Evolutionary conservation across 352 stramenopile genomes (phyloP).

Genomic region (Globisporangium alternatum): DNA sequence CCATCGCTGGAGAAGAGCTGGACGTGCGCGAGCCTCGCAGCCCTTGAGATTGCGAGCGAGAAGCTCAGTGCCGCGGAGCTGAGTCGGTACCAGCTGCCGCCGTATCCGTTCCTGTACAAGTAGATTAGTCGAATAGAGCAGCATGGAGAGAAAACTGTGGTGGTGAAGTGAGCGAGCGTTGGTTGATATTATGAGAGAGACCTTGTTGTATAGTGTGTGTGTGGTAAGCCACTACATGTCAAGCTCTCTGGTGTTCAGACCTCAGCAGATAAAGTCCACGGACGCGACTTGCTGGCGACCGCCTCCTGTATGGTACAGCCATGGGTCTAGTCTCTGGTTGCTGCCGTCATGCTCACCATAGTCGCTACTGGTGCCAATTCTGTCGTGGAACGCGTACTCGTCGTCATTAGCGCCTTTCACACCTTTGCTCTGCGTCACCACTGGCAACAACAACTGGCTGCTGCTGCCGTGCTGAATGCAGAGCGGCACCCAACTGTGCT

Average conservation of each 20-base stretch:
- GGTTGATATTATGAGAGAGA: background rate
- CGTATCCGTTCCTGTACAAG: constrained; percentile 31
- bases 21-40: constrained; percentile 29
- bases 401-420: constrained; percentile 30
- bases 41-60: constrained; percentile 9
- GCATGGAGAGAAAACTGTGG: background rate
- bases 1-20: constrained; percentile 20
- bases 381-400: constrained; percentile 19
- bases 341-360: background rate
- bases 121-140: background rate
- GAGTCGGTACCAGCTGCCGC: constrained; percentile 31
- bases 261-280: constrained; percentile 14
- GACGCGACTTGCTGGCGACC: background rate
- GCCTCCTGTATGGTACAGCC: constrained; percentile 3
- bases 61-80: constrained; percentile 22
- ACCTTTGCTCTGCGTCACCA: background rate
- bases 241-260: background rate
- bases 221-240: background rate
- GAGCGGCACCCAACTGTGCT: constrained; percentile 63
- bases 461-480: constrained; percentile 31
- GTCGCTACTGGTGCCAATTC: background rate
- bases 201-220: background rate
- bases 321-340: background rate
- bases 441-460: background rate
- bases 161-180: background rate